A percentile compares a stretch with the other conserved stretches of the same genome.
Conservation (phyloP, 176 grass and related monocot genomes). For the Panicum miliaceum region DNA sequence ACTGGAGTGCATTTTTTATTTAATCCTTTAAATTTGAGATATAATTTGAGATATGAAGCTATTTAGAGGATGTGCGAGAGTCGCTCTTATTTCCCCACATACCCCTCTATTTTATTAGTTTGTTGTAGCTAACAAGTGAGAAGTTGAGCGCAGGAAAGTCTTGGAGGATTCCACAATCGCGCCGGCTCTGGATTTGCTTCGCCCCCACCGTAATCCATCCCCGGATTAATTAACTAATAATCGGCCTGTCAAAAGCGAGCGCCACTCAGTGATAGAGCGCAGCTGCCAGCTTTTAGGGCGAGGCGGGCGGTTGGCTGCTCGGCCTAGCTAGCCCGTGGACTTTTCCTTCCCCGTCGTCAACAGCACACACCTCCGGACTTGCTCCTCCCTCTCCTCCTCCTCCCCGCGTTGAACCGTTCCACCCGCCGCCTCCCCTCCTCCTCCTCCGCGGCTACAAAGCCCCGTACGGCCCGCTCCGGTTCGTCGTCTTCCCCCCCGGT, state of each 20-base stretch:
- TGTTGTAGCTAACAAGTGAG: too few relatives aligned
- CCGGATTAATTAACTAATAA: neutral
- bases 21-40: too few relatives aligned
- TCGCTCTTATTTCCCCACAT: too few relatives aligned
- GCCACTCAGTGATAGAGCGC: neutral
- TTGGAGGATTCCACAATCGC: too few relatives aligned
- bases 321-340: conserved; percentile 1
- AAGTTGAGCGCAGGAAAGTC: too few relatives aligned
- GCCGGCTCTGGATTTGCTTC: too few relatives aligned
- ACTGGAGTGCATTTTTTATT: too few relatives aligned
- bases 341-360: conserved; percentile 23
- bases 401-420: conserved; percentile 31
- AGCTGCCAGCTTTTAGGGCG: neutral
- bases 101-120: too few relatives aligned
- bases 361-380: neutral
- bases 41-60: too few relatives aligned
- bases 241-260: neutral
- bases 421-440: neutral
- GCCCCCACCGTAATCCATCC: neutral
- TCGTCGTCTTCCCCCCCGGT: neutral
- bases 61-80: too few relatives aligned
- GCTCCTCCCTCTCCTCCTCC: too few relatives aligned
- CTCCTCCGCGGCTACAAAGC: neutral
- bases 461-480: neutral
- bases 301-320: neutral